Percentiles rank a stretch among this genome's conserved stretches.
These are phyloP conservation scores for Cystobasidium sp. DNA, from an alignment of 1,284 basidiomycete species.

Conservation along the genomic window DNA sequence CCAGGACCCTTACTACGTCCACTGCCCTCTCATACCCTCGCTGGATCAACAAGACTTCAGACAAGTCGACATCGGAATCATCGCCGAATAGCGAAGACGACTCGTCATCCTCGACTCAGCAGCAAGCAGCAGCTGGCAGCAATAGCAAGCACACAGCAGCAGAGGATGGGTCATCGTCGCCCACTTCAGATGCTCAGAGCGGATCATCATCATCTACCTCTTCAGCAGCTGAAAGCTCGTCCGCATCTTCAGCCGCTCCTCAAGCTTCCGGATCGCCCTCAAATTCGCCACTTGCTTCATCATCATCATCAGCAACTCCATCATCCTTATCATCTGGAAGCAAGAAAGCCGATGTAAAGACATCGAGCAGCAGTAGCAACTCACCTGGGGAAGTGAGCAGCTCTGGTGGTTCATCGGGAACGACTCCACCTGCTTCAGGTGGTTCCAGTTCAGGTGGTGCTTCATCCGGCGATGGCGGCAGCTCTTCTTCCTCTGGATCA, in stretches of 20 bases:
- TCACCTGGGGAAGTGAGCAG: conserved; percentile 27
- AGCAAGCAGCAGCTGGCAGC: background rate
- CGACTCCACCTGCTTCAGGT: conserved; percentile 21
- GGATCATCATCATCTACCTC: background rate
- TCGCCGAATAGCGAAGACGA: conserved; percentile 7
- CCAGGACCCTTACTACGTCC: conserved; percentile 7
- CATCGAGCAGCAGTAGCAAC: background rate
- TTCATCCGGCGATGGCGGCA: conserved; percentile 26
- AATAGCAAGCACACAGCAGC: background rate
- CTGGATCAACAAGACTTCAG: conserved; percentile 40
- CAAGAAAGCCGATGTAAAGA: background rate
- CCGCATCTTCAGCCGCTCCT: conserved; percentile 22
- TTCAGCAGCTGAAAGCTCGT: conserved; percentile 5
- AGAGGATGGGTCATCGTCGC: background rate
- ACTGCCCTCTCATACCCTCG: conserved; percentile 19
- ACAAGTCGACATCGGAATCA: conserved; percentile 1
- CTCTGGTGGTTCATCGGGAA: conserved; percentile 15
- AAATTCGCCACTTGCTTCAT: conserved; percentile 20
- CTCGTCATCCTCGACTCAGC: conserved; percentile 31
- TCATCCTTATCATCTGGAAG: conserved; percentile 10
- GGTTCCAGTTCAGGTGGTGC: conserved; percentile 1
- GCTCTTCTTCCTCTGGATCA: conserved; percentile 7
- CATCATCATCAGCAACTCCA: background rate
- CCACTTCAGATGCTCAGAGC: background rate
- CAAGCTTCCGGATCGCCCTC: conserved; percentile 18